Conservation (phyloP, 768 basidiomycete genomes). For the Serendipita sp. region DNA sequence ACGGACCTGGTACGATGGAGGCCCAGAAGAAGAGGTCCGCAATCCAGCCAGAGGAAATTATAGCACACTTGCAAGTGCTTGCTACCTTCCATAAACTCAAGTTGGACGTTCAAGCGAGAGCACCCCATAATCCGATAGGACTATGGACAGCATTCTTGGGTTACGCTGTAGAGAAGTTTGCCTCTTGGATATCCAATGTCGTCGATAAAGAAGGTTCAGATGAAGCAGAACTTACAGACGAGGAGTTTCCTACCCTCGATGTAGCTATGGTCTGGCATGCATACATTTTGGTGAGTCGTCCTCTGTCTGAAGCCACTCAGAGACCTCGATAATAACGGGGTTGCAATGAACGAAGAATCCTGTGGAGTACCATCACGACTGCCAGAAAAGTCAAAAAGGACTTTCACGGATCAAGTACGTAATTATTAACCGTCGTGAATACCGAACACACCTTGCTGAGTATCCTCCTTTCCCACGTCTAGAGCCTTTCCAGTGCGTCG, state of each 20-base stretch:
- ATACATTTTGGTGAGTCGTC: not conserved
- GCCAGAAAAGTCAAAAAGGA: constrained; percentile 2
- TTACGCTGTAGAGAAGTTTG: constrained; percentile 1
- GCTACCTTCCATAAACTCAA: constrained; percentile 1
- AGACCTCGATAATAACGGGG: not conserved
- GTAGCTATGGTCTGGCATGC: constrained; percentile 5
- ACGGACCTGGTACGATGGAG: not conserved
- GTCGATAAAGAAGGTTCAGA: constrained; percentile 1
- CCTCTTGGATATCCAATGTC: constrained; percentile 4
- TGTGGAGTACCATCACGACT: constrained; percentile 3
- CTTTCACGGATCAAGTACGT: constrained; percentile 1
- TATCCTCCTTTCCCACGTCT: not conserved
- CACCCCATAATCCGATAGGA: not conserved
- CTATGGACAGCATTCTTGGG: constrained; percentile 1
- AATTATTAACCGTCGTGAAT: not conserved
- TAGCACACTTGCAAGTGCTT: not conserved
- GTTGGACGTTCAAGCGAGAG: not conserved
- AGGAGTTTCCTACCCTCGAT: constrained; percentile 3
- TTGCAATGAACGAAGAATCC: not conserved
- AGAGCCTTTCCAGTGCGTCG: not conserved
- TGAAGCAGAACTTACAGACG: not conserved
- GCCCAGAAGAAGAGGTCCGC: constrained; percentile 3
- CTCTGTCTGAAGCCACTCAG: not conserved
- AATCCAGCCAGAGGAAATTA: not conserved
- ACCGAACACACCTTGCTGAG: too few relatives aligned